Percentiles rank a stretch among this genome's conserved stretches.
Evolutionary conservation across 345 rosid genomes (phyloP).

Genomic region (Acer negundo): DNA sequence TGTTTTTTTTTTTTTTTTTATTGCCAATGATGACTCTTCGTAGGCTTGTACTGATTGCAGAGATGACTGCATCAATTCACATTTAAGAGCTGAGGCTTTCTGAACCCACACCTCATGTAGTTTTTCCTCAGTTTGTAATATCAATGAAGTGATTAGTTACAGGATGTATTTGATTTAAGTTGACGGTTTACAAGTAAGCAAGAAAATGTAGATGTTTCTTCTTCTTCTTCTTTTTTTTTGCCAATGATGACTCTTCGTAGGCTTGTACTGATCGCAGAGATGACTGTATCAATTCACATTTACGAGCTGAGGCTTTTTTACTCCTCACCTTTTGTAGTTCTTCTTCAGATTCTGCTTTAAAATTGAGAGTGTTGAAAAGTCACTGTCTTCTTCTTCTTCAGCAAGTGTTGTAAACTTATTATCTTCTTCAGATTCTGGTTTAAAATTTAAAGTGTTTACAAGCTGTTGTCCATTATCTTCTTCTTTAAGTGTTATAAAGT

Average conservation of each 20-base stretch:
- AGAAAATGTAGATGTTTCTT: not conserved
- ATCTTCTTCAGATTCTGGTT: not conserved
- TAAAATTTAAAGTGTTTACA: not conserved
- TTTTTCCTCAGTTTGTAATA: not conserved
- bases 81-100: constrained; percentile 29
- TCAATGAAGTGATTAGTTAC: not conserved
- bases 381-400: not conserved
- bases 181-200: not conserved
- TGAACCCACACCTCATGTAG: not conserved
- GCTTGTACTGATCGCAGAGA: constrained; percentile 40
- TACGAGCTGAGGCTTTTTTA: constrained; percentile 26
- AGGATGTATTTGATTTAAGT: not conserved
- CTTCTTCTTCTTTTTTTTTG: not conserved
- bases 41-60: constrained; percentile 45
- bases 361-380: not conserved
- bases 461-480: not conserved
- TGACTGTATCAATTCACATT: constrained; percentile 26
- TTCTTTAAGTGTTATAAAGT: not conserved
- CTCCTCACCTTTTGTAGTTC: not conserved
- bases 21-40: constrained; percentile 43
- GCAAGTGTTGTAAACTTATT: no score
- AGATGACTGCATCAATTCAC: constrained; percentile 27
- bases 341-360: not conserved
- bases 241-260: constrained; percentile 47
- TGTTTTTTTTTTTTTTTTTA: not conserved